These are phyloP conservation scores for Ceratocystis albifundus DNA, from an alignment of 2,329 filamentous ascomycete species.

Conservation along the genomic window DNA sequence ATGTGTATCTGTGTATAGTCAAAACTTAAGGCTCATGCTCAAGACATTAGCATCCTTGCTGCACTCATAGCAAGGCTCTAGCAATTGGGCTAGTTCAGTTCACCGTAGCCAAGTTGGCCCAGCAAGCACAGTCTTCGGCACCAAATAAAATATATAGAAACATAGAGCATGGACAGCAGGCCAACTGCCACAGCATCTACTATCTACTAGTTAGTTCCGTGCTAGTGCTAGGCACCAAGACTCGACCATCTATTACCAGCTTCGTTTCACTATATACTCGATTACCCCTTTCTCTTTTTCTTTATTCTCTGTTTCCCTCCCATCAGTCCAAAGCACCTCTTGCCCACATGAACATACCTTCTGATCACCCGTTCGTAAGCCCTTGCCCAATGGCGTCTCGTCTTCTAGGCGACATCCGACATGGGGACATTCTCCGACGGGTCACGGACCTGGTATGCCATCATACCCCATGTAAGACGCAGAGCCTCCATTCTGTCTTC, in stretches of 20 bases:
- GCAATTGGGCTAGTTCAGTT: too few relatives aligned
- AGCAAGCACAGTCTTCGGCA: neutral
- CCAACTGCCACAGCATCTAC: neutral
- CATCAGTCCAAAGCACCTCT: neutral
- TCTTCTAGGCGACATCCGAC: constrained; percentile 17
- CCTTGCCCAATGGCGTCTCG: constrained; percentile 10
- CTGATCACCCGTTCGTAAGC: constrained; percentile 10
- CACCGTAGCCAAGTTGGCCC: too few relatives aligned
- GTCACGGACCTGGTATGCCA: constrained; percentile 49
- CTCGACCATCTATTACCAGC: neutral
- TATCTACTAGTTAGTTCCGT: too few relatives aligned
- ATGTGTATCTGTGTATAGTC: too few relatives aligned
- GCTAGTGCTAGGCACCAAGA: neutral
- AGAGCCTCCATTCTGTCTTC: constrained; percentile 47
- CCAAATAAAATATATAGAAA: neutral
- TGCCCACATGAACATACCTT: neutral
- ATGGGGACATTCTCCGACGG: constrained; percentile 10
- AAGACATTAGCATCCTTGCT: too few relatives aligned
- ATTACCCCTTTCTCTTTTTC: constrained; percentile 11
- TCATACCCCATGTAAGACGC: constrained; percentile 47
- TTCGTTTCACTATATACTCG: neutral
- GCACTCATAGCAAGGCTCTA: too few relatives aligned
- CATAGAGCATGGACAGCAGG: neutral
- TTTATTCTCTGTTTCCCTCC: neutral
- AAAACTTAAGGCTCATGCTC: too few relatives aligned